Base-by-base conservation (phyloP, 768 basidiomycete species). In the Naganishia kalamii region DNA sequence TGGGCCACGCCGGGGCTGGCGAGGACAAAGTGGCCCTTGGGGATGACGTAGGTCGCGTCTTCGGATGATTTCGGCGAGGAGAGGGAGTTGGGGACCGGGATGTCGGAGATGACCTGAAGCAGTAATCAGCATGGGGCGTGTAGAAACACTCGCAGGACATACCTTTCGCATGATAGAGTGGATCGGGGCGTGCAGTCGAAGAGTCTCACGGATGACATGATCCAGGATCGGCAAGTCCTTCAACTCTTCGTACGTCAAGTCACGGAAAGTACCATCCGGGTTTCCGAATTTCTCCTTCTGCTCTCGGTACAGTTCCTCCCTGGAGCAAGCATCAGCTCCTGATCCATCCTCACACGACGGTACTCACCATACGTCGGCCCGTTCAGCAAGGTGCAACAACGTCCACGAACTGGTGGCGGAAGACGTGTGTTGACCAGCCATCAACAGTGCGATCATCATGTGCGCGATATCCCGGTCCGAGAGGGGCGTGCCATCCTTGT, bases 341-440 rank as follows among this genome's bases (percentile, higher is more conserved):
- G 2, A 2, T 23, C 44, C 21, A 32, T 33, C 30, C 25, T 13
- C 21, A 1, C 12, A 60, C 21, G 6, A n/a, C 32, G 25, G 7
- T 12, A 84, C 87, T 72, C 74, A 92, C 90, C 84, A 85, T 67
- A 93, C 72, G 27, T 88, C 85, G 0, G 83, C 84, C 50, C 86
- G 84, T 68, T 84, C 80, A 30, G 92, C 94, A 32, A 98, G 77
- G 73, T 96, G 91, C 46, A 97, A 84, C 41, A 98, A 82, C 17
- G 87, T 76, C 96, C 96, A 99, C 11, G 92, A 87, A 33, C 86
- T 86, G 23, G 90, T 88, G 1, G 96, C 87, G 15, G 96, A 96
- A 71, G 89, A 90, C 0, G 96, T 99, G 79, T 99, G 96, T 80
- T 99, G 96, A 41, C 96, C 96, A 47, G 96, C 96, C 96, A 99